These are phyloP conservation scores for Tetrapisispora pingtungensis DNA, from an alignment of 805 yeast genomes.

Conservation along the genomic window DNA sequence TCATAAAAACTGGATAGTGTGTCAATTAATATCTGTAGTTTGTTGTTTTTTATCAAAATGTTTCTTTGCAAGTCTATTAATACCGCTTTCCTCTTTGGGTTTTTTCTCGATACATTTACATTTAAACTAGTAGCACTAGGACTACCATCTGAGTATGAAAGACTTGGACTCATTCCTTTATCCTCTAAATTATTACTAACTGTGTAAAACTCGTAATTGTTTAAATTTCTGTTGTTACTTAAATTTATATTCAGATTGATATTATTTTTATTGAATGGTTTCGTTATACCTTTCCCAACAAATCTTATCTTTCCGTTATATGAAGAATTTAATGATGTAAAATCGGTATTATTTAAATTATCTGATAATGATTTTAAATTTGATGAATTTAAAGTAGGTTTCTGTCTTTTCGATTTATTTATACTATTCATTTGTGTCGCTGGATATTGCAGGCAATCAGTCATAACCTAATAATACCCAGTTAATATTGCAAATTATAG, in stretches of 20 bases:
- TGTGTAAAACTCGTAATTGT: not conserved
- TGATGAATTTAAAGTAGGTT: not conserved
- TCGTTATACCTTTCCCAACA: constrained; percentile 1
- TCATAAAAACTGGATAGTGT: constrained; percentile 1
- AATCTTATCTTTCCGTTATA: constrained; percentile 1
- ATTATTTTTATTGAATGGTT: not conserved
- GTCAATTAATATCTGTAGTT: constrained; percentile 2
- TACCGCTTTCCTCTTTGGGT: not conserved
- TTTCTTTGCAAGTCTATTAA: constrained; percentile 1
- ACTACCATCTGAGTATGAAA: not conserved
- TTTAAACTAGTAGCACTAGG: not conserved
- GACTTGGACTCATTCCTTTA: not conserved
- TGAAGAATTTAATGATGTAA: not conserved
- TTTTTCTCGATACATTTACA: not conserved
- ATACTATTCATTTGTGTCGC: not conserved
- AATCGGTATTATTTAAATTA: not conserved
- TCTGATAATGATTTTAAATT: not conserved
- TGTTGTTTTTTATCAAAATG: not conserved
- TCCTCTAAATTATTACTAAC: not conserved
- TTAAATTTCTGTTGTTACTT: not conserved
- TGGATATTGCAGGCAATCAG: not conserved
- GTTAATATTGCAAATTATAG: too few relatives aligned
- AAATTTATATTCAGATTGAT: too few relatives aligned
- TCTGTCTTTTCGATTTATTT: not conserved
- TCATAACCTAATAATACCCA: not conserved